Evolutionary conservation across 345 rosid species (phyloP), one percentile per base, ranked within the genome.

Genomic region (Theobroma cacao): DNA sequence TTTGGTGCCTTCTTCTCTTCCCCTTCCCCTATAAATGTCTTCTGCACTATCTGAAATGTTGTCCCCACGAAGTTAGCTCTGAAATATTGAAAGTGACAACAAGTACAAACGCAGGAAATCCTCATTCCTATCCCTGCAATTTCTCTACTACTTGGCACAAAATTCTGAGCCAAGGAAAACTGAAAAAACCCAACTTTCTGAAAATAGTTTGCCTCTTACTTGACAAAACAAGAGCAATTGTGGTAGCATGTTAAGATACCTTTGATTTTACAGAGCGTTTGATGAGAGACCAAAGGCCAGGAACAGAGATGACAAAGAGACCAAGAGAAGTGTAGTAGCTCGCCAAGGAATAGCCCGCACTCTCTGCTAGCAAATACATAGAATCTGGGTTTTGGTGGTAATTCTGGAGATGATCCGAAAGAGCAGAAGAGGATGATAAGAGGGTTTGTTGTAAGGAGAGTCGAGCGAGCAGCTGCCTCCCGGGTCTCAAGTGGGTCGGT

Each of bases 211-310:
- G 24, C 2, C 59, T 17, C 4, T 72, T 22, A 5, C 47, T 45
- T 24, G 38, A 78, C 6, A 13, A 48, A 69, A 9, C 1, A 64
- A 22, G 6, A 13, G 38, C 2, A 72, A 71, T 3, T 66, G 59
- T 11, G 5, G 31, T 18, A 1, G 36, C 5, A 18, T 24, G 7
- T 52, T 5, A 50, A 55, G 64, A 34, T 75, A 92, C 98, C 98
- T 93, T 95, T 76, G 99, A 95, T 81, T 95, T 93, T 61, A 93
- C 98, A 63, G 98, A 95, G 82, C 98, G 99, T 82, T 95, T 95
- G 80, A 95, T 95, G 59, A 93, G 98, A 18, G 99, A 95, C 99
- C 99, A 95, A 71, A 95, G 95, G 38, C 99, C 98, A 4, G 98
- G 99, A 77, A 95, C 97, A 56, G 96, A 95, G 58, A 95, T 87